Evolutionary conservation across 306 rosid genomes (phyloP).

Genomic region (Arachis hypogaea): DNA sequence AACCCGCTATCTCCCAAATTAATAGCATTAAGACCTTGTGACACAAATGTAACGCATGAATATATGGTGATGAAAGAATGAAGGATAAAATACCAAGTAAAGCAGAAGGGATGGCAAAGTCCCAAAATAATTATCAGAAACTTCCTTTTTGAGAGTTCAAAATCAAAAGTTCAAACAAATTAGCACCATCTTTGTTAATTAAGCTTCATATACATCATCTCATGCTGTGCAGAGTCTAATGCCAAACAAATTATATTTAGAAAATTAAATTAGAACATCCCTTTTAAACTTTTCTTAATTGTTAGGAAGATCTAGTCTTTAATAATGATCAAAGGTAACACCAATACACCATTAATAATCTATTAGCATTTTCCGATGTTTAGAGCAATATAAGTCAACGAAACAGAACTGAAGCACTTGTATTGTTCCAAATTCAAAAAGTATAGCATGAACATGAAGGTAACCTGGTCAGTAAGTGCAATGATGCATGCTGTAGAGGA

Average conservation of each 20-base stretch:
- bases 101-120: neutral
- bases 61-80: slow-evolving; percentile 20
- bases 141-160: slow-evolving; percentile 21
- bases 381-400: slow-evolving; percentile 23
- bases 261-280: neutral
- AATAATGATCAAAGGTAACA: neutral
- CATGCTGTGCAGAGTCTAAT: slow-evolving; percentile 25
- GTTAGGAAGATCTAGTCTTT: neutral
- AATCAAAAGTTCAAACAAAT: slow-evolving; percentile 10
- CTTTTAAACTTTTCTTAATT: neutral
- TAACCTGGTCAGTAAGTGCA: slow-evolving; percentile 88
- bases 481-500: slow-evolving; percentile 98
- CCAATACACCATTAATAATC: neutral
- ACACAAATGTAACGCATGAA: slow-evolving; percentile 38
- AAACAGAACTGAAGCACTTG: slow-evolving; percentile 20
- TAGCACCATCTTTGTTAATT: slow-evolving; percentile 5
- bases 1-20: slow-evolving; percentile 99
- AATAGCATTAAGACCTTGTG: slow-evolving; percentile 86
- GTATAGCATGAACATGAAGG: slow-evolving; percentile 30
- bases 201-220: slow-evolving; percentile 15
- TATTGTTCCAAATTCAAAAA: slow-evolving; percentile 30
- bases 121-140: slow-evolving; percentile 10
- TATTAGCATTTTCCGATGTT: slow-evolving; percentile 18
- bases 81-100: slow-evolving; percentile 1
- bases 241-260: neutral